Percentiles rank a stretch among this genome's conserved stretches.
phyloP scores from a whole-genome alignment of 2,329 filamentous ascomycete genomes.

The Rutstroemia sydowiana region DNA sequence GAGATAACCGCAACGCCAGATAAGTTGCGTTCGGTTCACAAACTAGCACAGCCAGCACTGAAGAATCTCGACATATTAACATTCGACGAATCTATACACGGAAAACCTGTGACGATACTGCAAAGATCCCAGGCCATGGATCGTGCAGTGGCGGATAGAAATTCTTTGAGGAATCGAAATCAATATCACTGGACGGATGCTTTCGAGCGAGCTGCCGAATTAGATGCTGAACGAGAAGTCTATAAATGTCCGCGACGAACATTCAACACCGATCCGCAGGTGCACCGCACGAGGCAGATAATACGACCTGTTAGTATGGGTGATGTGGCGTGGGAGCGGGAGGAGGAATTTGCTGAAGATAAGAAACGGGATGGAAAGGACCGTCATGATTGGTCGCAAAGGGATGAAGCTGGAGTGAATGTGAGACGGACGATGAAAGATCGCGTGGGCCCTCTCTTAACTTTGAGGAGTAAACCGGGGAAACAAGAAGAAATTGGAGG shows the following conservation, averaged over 20 bases:
- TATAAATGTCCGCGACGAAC: constrained; percentile 29
- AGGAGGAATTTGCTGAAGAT: constrained; percentile 5
- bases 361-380: constrained; percentile 13
- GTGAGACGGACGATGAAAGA: constrained; percentile 20
- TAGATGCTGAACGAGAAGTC: constrained; percentile 23
- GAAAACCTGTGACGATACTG: constrained; percentile 11
- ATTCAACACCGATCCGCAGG: constrained; percentile 19
- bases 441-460: constrained; percentile 31
- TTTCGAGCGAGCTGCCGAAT: constrained; percentile 33
- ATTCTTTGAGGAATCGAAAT: constrained; percentile 34
- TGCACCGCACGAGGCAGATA: constrained; percentile 1
- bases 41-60: constrained; percentile 37
- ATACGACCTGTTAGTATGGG: constrained; percentile 22
- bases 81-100: constrained; percentile 16
- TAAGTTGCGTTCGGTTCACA: constrained; percentile 35
- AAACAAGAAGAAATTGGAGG: constrained; percentile 20
- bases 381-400: constrained; percentile 48
- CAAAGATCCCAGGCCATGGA: constrained; percentile 21
- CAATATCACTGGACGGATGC: constrained; percentile 37
- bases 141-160: constrained; percentile 30
- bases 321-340: constrained; percentile 19
- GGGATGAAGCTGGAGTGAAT: constrained; percentile 37
- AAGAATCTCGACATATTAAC: constrained; percentile 33
- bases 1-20: constrained; percentile 44
- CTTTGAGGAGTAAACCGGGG: constrained; percentile 36